Evolutionary conservation across 495 filamentous ascomycete genomes (phyloP), one percentile per base, ranked within the genome.

Genomic region (Ramalina peruviana): DNA sequence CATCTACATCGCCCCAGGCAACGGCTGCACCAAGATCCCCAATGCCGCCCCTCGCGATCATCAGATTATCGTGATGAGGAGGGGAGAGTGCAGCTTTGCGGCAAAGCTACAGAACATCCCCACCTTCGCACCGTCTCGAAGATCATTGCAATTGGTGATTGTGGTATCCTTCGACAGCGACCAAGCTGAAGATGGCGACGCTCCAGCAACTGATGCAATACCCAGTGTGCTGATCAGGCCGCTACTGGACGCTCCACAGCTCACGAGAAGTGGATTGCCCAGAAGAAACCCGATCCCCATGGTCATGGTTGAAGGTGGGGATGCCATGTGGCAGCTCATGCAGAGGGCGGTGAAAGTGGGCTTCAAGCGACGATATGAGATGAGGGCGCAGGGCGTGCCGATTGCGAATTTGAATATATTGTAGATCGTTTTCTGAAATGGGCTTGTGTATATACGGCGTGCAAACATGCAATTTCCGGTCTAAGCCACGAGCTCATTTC

Each of bases 101-200:
- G 70, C 83, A 30, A 98, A 98, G 59, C 68, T 97, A 0, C 71
- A 72, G 21, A 89, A 86, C 55, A 86, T 98, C 36, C 87, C 92
- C 12, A 76, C 79, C 10, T 88, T 77, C 60, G 67, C 80, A 12
- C 83, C 86, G 0, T 70, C 69, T 0, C 61, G 72, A 3, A 54
- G 55, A 10, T 66, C 77, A 0, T 65, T 95, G 10, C 85, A 94
- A 62, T 72, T 98, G 7, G 85, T 96, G 7, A 66, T 98, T 19
- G 64, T 97, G 0, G 80, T 97, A 4, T 87, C 82, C 4, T 79
- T 78, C 50, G 76, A 83, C 2, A 69, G 71, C n/a, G 69, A 70
- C 23, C 39, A 39, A 15, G n/a, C 11, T 7, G 25, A 10, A 17
- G 10, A 10, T 19, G 43, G 6, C 10, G 19, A n/a, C 21, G 43